Conservation (phyloP, 371 early-diverging fungal genomes). For the Apophysomyces elegans region DNA sequence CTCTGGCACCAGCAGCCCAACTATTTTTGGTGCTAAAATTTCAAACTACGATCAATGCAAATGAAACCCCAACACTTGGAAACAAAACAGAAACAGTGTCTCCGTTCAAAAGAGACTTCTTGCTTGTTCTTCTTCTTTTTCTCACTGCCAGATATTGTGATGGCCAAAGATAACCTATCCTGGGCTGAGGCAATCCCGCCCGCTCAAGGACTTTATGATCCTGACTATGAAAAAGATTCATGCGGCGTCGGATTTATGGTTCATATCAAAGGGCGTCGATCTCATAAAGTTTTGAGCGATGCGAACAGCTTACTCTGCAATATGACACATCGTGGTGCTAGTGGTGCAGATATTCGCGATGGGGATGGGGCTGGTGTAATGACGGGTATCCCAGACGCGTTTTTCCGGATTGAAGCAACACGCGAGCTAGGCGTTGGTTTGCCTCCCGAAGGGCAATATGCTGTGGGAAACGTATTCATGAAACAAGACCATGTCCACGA, state of each 20-base stretch:
- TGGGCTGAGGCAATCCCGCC: conserved; percentile 82
- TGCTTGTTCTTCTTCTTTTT: not conserved
- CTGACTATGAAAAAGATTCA: conserved; percentile 89
- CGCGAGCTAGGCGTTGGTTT: conserved; percentile 63
- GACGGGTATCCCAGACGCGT: conserved; percentile 90
- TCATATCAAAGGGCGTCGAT: conserved; percentile 82
- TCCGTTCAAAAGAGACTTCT: not conserved
- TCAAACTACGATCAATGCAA: too few relatives aligned
- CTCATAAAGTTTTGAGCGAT: conserved; percentile 90
- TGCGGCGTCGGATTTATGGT: conserved; percentile 98
- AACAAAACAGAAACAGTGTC: not conserved
- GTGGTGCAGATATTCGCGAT: conserved; percentile 88
- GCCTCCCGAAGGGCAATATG: conserved; percentile 85
- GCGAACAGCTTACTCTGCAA: conserved; percentile 90
- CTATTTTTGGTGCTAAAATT: too few relatives aligned
- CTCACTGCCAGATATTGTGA: not conserved
- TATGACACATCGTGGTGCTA: conserved; percentile 90
- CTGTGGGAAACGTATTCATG: conserved; percentile 93
- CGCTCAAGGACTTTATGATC: conserved; percentile 90
- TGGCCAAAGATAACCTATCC: not conserved
- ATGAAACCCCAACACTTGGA: not conserved
- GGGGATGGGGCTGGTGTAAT: conserved; percentile 94
- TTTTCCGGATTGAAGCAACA: conserved; percentile 69
- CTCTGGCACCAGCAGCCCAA: too few relatives aligned
- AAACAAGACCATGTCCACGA: conserved; percentile 66